Conservation (phyloP, 169 alveolate species). For the Perkinsus chesapeaki region DNA sequence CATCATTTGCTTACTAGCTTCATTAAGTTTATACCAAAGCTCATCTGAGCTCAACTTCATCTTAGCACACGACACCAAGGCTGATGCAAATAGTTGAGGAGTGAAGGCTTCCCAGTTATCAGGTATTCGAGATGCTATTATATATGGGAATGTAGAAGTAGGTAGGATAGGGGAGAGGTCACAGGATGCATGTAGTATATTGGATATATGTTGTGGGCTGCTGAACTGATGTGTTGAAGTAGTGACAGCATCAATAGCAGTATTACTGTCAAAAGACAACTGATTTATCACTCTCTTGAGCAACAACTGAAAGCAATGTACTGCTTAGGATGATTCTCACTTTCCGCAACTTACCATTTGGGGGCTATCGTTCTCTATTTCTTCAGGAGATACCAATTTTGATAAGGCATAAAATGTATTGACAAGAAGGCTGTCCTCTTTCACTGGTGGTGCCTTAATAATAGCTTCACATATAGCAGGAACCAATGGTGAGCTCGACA, state of each 20-base stretch:
- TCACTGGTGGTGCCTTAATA: neutral
- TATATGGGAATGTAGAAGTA: neutral
- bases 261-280: neutral
- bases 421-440: neutral
- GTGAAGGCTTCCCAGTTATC: neutral
- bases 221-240: neutral
- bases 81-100: neutral
- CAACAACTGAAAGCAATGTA: neutral
- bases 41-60: neutral
- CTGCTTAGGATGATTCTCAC: too few relatives aligned
- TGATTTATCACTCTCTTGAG: neutral
- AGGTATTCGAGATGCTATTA: neutral
- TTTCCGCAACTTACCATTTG: neutral
- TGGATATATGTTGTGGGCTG: neutral
- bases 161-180: neutral
- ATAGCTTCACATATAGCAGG: neutral
- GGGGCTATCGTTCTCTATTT: neutral
- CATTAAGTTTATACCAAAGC: neutral
- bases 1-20: neutral
- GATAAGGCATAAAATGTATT: neutral
- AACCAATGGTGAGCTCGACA: neutral
- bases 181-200: neutral
- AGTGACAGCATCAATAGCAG: too few relatives aligned
- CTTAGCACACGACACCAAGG: neutral
- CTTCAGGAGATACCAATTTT: neutral